phyloP scores from a whole-genome alignment of 2,329 filamentous ascomycete species.

The Periconia digitata region DNA sequence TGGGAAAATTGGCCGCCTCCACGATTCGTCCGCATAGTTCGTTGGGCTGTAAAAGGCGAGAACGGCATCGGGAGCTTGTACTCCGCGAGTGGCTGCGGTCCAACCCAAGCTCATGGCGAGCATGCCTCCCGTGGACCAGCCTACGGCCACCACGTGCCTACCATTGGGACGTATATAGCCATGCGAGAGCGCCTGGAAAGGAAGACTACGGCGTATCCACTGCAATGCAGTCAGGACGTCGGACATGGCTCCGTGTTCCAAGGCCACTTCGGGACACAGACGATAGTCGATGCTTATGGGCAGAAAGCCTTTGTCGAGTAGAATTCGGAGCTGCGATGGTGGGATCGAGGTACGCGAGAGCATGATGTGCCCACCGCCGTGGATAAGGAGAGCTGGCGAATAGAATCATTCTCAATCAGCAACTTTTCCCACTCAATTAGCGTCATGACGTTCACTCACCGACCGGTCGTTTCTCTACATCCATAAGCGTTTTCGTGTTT shows the following conservation, averaged over 20 bases:
- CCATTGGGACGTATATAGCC: neutral
- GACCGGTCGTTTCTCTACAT: neutral
- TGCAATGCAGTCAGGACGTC: slow-evolving; percentile 49
- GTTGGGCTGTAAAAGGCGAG: slow-evolving; percentile 51
- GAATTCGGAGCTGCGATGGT: slow-evolving; percentile 37
- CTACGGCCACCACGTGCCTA: slow-evolving; percentile 43
- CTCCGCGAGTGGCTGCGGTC: slow-evolving; percentile 30
- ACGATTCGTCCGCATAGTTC: slow-evolving; percentile 37
- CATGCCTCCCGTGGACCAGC: slow-evolving; percentile 42
- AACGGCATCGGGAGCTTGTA: slow-evolving; percentile 47
- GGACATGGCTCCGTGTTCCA: slow-evolving; percentile 50
- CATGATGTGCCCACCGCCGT: slow-evolving; percentile 48
- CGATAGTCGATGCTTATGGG: slow-evolving; percentile 55
- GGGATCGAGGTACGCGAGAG: slow-evolving; percentile 43
- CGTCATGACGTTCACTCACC: neutral
- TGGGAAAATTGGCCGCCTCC: neutral
- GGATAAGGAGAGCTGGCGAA: slow-evolving; percentile 46
- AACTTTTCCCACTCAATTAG: neutral
- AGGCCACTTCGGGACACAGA: slow-evolving; percentile 52
- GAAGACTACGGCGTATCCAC: slow-evolving; percentile 45
- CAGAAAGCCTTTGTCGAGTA: slow-evolving; percentile 47
- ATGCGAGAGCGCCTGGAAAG: neutral
- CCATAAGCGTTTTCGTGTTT: neutral
- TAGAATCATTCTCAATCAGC: neutral
- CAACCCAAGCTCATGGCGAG: slow-evolving; percentile 48